Conservation (phyloP, 306 rosid genomes). For the Cicer arietinum region DNA sequence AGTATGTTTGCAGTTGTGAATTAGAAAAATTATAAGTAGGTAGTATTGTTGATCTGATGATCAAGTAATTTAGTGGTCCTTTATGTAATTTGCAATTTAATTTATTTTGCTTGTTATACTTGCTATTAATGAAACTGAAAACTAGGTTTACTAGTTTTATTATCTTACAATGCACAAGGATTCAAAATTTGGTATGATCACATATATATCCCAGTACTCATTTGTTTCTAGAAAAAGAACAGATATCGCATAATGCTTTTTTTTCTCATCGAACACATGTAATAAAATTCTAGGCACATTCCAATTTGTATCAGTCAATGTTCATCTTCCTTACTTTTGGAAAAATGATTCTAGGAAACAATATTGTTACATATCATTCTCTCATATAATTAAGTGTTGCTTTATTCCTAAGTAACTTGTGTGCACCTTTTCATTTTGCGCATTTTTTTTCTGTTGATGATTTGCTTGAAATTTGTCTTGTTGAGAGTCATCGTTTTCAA, state of each 20-base stretch:
- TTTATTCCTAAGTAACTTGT: slow-evolving; percentile 25
- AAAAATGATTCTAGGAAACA: slow-evolving; percentile 22
- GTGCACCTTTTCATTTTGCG: background rate
- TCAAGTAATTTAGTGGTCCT: slow-evolving; percentile 4
- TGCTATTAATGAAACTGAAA: background rate
- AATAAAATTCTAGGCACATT: slow-evolving; percentile 22
- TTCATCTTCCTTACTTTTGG: slow-evolving; percentile 25
- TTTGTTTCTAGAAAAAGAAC: slow-evolving; percentile 31
- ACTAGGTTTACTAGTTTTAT: slow-evolving; percentile 5
- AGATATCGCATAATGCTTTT: background rate
- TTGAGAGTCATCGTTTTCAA: slow-evolving; percentile 12
- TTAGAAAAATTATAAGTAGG: background rate
- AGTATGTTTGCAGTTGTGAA: slow-evolving; percentile 2
- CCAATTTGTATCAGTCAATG: slow-evolving; percentile 6
- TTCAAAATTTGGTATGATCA: background rate
- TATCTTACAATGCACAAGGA: slow-evolving; percentile 29
- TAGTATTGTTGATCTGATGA: background rate
- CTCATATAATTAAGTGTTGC: slow-evolving; percentile 1
- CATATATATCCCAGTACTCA: background rate
- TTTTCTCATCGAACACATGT: background rate
- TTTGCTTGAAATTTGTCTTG: slow-evolving; percentile 25
- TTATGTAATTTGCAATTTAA: slow-evolving; percentile 10
- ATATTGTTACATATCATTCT: slow-evolving; percentile 12
- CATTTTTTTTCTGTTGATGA: background rate
- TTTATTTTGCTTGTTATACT: slow-evolving; percentile 17